phyloP scores from a whole-genome alignment of 2,329 filamentous ascomycete genomes.

The Aspergillus novofumigatus region DNA sequence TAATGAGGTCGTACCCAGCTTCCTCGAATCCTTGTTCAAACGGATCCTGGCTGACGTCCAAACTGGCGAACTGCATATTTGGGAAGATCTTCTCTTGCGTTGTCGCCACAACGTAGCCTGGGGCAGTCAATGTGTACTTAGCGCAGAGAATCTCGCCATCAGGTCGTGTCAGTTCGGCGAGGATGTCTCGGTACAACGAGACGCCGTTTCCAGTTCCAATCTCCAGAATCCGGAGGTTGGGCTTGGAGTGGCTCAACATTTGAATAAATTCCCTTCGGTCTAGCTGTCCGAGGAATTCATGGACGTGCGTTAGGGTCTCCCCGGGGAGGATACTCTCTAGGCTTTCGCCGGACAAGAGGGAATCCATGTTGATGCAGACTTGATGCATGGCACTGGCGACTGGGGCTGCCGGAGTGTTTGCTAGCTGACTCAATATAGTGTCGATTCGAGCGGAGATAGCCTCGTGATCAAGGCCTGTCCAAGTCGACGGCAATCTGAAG shows the following conservation, averaged over 20 bases:
- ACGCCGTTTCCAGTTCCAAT: conserved; percentile 23
- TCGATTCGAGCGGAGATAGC: not conserved
- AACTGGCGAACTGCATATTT: conserved; percentile 24
- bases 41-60: conserved; percentile 30
- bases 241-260: conserved; percentile 20
- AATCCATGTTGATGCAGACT: not conserved
- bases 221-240: conserved; percentile 20
- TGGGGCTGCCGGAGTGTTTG: not conserved
- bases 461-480: not conserved
- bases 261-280: conserved; percentile 7
- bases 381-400: not conserved
- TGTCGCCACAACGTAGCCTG: conserved; percentile 22
- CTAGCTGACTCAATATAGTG: not conserved
- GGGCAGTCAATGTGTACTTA: conserved; percentile 26
- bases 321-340: conserved; percentile 14
- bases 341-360: not conserved
- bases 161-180: not conserved
- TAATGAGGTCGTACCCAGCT: conserved; percentile 29
- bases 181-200: not conserved
- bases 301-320: conserved; percentile 9
- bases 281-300: conserved; percentile 5
- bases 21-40: conserved; percentile 26
- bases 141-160: conserved; percentile 12
- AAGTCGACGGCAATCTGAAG: not conserved
- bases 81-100: conserved; percentile 15